Evolutionary conservation across 768 basidiomycete species (phyloP).

Genomic region (Rhodotorula diobovata): DNA sequence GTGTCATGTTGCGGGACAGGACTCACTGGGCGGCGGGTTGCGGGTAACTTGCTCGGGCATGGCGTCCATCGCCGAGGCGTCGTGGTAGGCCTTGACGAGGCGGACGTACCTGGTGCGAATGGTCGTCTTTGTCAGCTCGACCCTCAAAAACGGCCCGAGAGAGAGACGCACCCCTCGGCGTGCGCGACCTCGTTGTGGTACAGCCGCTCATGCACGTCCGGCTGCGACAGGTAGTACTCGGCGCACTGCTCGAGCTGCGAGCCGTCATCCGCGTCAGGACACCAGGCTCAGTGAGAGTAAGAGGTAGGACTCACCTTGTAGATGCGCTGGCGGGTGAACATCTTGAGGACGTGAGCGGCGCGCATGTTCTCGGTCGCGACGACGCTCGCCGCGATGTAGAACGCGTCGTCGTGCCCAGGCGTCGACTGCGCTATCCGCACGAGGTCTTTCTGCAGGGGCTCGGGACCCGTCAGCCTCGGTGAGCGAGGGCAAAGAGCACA

Average conservation of each 20-base stretch:
- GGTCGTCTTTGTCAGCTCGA: not conserved
- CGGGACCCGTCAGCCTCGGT: not conserved
- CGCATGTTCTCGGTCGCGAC: conserved; percentile 38
- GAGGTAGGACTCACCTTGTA: conserved; percentile 16
- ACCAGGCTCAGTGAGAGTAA: not conserved
- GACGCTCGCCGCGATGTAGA: conserved; percentile 18
- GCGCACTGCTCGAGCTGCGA: conserved; percentile 36
- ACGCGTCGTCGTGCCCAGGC: conserved; percentile 16
- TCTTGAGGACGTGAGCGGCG: conserved; percentile 31
- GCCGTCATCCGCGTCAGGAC: too few relatives aligned
- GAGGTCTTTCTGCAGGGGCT: conserved; percentile 21
- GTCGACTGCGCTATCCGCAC: conserved; percentile 16
- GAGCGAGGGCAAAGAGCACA: too few relatives aligned
- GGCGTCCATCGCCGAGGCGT: conserved; percentile 32
- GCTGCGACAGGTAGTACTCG: conserved; percentile 22
- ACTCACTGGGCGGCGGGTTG: conserved; percentile 21
- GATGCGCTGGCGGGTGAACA: conserved; percentile 30
- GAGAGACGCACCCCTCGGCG: conserved; percentile 15
- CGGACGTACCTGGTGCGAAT: conserved; percentile 16
- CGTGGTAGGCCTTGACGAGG: conserved; percentile 35
- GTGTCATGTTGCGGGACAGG: not conserved
- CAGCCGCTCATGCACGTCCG: conserved; percentile 18
- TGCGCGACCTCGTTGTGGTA: conserved; percentile 29
- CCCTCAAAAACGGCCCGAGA: too few relatives aligned
- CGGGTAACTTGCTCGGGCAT: conserved; percentile 26